Percentiles rank a stretch among this genome's conserved stretches.
These are phyloP conservation scores for Colletotrichum cereale DNA, from an alignment of 2,329 filamentous ascomycete species.

Conservation along the genomic window DNA sequence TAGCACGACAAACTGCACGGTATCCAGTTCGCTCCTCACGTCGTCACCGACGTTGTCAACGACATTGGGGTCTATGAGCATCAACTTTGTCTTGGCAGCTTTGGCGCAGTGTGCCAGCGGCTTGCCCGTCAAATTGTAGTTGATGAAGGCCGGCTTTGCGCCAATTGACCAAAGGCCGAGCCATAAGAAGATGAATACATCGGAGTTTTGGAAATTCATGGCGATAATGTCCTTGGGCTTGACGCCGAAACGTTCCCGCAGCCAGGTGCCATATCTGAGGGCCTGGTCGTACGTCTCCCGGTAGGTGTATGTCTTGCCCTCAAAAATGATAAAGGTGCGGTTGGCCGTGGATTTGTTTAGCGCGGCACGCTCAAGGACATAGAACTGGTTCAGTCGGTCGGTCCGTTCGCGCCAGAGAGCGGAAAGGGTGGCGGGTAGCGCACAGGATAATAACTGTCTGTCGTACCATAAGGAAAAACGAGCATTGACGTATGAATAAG, in stretches of 20 bases:
- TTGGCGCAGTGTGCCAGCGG: slow-evolving; percentile 81
- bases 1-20: slow-evolving; percentile 72
- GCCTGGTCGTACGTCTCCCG: slow-evolving; percentile 78
- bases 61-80: slow-evolving; percentile 76
- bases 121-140: slow-evolving; percentile 83
- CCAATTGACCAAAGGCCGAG: slow-evolving; percentile 87
- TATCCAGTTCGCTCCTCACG: slow-evolving; percentile 62
- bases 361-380: slow-evolving; percentile 77
- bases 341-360: slow-evolving; percentile 63
- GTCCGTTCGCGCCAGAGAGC: slow-evolving; percentile 62
- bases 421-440: slow-evolving; percentile 60
- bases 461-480: slow-evolving; percentile 77
- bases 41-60: slow-evolving; percentile 68
- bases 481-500: slow-evolving; percentile 84
- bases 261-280: slow-evolving; percentile 81
- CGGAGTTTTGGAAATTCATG: slow-evolving; percentile 84
- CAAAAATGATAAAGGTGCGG: slow-evolving; percentile 73
- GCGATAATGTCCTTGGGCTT: slow-evolving; percentile 82
- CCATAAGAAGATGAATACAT: slow-evolving; percentile 81
- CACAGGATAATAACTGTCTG: slow-evolving; percentile 66
- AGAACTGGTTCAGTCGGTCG: slow-evolving; percentile 79
- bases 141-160: slow-evolving; percentile 86
- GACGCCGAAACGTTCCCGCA: slow-evolving; percentile 73
- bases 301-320: slow-evolving; percentile 79
- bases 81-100: slow-evolving; percentile 73